These are phyloP conservation scores for Solanum sejunctum DNA, from an alignment of 257 asterid genomes.

Conservation along the genomic window DNA sequence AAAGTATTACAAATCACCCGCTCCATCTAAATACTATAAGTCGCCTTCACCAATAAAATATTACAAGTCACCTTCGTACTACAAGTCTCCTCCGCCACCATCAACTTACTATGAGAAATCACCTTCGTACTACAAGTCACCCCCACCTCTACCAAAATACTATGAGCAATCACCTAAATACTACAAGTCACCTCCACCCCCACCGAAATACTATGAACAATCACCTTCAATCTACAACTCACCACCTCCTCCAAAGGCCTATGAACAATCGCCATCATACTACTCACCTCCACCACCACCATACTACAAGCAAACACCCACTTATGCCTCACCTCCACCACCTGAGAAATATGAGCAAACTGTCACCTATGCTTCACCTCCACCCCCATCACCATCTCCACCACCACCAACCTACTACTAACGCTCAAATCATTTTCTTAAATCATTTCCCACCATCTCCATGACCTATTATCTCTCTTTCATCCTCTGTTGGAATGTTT, in stretches of 20 bases:
- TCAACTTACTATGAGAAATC: background rate
- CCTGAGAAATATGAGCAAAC: background rate
- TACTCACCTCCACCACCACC: background rate
- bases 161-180: background rate
- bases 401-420: background rate
- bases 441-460: background rate
- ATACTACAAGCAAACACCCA: background rate
- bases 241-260: background rate
- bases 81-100: background rate
- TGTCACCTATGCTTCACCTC: background rate
- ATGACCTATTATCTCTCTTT: background rate
- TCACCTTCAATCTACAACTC: background rate
- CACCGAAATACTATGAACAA: background rate
- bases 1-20: background rate
- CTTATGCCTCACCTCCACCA: background rate
- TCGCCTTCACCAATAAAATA: background rate
- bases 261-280: background rate
- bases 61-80: background rate
- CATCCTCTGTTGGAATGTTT: background rate
- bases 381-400: background rate
- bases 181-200: background rate
- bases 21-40: background rate
- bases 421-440: background rate
- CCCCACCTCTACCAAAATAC: background rate
- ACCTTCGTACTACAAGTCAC: background rate